A percentile compares a stretch with the other conserved stretches of the same genome.
phyloP scores from a whole-genome alignment of 805 yeast genomes.

The Cephaloascus albidus region DNA sequence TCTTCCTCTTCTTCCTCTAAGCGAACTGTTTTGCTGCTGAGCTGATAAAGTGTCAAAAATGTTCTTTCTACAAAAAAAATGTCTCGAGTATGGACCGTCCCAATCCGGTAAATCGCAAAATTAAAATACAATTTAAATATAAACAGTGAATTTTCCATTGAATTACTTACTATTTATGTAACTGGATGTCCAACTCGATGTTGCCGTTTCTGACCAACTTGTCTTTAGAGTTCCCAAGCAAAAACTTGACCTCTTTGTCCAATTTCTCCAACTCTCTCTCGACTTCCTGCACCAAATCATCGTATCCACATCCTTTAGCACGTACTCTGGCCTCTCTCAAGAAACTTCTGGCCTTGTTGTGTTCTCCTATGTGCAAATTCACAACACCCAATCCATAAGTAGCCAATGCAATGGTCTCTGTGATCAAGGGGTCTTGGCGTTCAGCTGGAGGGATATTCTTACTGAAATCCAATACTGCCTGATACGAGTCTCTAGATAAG shows the following conservation, averaged over 20 bases:
- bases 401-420: conserved; percentile 69
- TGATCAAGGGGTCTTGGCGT: conserved; percentile 4
- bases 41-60: too few species aligned
- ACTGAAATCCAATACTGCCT: conserved; percentile 23
- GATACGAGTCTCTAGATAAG: conserved; percentile 22
- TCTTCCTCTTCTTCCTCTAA: too few species aligned
- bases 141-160: too few species aligned
- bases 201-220: background rate
- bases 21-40: too few species aligned
- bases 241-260: conserved; percentile 10
- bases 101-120: too few species aligned
- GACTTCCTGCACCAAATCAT: conserved; percentile 51
- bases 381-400: conserved; percentile 83
- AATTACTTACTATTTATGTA: background rate
- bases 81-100: too few species aligned
- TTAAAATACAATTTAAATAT: too few species aligned
- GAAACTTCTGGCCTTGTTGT: conserved; percentile 47
- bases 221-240: background rate
- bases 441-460: conserved; percentile 14
- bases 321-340: conserved; percentile 63
- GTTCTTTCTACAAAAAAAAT: background rate
- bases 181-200: background rate
- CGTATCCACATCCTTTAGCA: conserved; percentile 58
- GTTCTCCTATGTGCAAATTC: conserved; percentile 47
- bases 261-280: conserved; percentile 58